Evolutionary conservation across 169 alveolate species (phyloP).

Genomic region (Neospora caninum): DNA sequence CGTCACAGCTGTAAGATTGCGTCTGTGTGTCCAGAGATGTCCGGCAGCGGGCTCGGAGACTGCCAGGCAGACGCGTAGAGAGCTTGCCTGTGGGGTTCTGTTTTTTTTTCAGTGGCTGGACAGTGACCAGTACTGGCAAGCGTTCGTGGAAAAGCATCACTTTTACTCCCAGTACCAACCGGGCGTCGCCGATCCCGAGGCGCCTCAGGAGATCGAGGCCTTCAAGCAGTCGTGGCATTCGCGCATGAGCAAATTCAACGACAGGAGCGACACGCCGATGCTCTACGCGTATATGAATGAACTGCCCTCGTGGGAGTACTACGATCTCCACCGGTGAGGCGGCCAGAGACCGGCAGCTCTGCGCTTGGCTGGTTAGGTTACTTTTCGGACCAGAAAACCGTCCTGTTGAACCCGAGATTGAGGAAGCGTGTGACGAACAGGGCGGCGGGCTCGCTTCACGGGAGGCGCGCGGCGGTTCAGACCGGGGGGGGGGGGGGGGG

Average conservation of each 20-base stretch:
- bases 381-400: too few relatives aligned
- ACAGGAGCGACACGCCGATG: constrained; percentile 85
- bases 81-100: neutral
- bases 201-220: constrained; percentile 18
- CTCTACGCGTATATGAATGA: constrained; percentile 82
- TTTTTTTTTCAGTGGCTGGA: constrained; percentile 83
- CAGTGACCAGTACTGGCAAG: constrained; percentile 89
- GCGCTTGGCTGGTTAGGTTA: too few relatives aligned
- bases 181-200: constrained; percentile 64
- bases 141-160: constrained; percentile 86
- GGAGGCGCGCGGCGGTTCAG: too few relatives aligned
- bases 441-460: too few relatives aligned
- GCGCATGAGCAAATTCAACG: constrained; percentile 81
- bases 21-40: too few relatives aligned
- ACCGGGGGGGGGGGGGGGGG: too few relatives aligned
- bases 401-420: too few relatives aligned
- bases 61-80: too few relatives aligned
- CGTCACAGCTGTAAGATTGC: too few relatives aligned
- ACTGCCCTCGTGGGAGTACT: constrained; percentile 86
- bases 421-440: too few relatives aligned
- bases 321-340: constrained; percentile 81
- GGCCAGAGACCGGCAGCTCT: neutral
- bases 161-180: constrained; percentile 64
- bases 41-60: too few relatives aligned
- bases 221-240: constrained; percentile 74